Evolutionary conservation across 2,329 filamentous ascomycete species (phyloP), one percentile per base, ranked within the genome.

Genomic region (Colletotrichum incanum): DNA sequence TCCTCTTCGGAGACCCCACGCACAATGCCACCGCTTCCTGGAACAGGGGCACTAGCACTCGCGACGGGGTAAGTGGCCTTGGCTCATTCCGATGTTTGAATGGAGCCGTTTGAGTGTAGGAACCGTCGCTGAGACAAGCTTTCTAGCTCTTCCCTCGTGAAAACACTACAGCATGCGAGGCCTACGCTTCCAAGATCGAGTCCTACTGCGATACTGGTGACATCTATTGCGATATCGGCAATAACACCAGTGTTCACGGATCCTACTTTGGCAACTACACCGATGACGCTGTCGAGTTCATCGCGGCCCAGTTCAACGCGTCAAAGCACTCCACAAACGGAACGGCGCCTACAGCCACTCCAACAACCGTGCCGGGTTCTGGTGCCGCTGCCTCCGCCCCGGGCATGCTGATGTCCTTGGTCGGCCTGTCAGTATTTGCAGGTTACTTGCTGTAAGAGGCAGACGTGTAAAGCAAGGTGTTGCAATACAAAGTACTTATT

Each of bases 131-230:
- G 64, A 66, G 67, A 54, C 34, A 43, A 20, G 20, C 16, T 37
- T 11, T 50, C 37, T 56, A 84, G 83, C 73, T 84, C 63, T 84
- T 85, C 71, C 59, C 74, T 43, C 82, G 83, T 52, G 75, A 78
- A n/a, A 76, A 82, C 67, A 75, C 78, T 54, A 77, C 76, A 45
- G 75, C 76, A 18, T 85, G 83, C 77, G 76, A 82, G 72, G 74
- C 78, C 45, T 83, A 83, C 75, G 75, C 76, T 65, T 73, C 79
- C 74, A 80, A 80, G 43, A 75, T 85, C 55, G 76, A 79, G 55
- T 83, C 83, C 4, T 85, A 81, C 76, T 85, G 83, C 76, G 83
- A 85, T 76, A 79, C 74, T 0, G 83, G 83, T 59, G 85, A 86
- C 71, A 70, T 77, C 20, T 85, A 83, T 77, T 85, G 83, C 75